Conservation (phyloP, 345 rosid species). For the Trapa bicornis region DNA sequence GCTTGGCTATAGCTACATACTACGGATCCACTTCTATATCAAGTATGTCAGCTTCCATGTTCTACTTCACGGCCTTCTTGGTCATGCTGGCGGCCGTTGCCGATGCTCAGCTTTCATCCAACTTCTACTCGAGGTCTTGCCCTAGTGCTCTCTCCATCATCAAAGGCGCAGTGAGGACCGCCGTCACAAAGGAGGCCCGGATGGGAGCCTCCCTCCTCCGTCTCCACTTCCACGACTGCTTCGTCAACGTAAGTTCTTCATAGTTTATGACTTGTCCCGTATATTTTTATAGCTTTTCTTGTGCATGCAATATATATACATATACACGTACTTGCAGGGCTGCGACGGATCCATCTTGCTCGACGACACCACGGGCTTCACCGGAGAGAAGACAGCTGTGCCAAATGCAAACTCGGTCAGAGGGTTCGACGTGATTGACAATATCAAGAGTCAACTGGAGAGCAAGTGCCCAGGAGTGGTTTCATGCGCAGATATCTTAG, state of each 20-base stretch:
- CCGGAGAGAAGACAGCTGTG: constrained; percentile 10
- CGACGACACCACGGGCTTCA: constrained; percentile 11
- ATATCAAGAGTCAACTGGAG: constrained; percentile 13
- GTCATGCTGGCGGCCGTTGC: background rate
- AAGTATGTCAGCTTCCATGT: constrained; percentile 1
- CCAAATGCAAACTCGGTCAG: constrained; percentile 10
- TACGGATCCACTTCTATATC: background rate
- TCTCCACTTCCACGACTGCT: constrained; percentile 38
- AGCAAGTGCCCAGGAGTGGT: constrained; percentile 15
- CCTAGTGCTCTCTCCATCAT: constrained; percentile 21
- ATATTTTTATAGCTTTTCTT: background rate
- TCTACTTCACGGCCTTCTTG: background rate
- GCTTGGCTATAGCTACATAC: too few species aligned
- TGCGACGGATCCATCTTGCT: constrained; percentile 17
- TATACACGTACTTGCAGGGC: constrained; percentile 1
- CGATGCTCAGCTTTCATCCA: constrained; percentile 15
- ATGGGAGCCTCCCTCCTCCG: constrained; percentile 32
- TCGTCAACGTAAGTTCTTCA: constrained; percentile 24
- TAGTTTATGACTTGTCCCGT: too few species aligned
- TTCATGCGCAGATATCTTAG: constrained; percentile 20
- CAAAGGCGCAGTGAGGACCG: constrained; percentile 12
- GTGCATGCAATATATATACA: too few species aligned
- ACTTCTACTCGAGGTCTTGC: constrained; percentile 19
- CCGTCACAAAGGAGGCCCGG: constrained; percentile 16
- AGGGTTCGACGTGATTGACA: constrained; percentile 15